Evolutionary conservation across 1,284 basidiomycete genomes (phyloP).

Genomic region (Microbotryum silenes-acaulis): DNA sequence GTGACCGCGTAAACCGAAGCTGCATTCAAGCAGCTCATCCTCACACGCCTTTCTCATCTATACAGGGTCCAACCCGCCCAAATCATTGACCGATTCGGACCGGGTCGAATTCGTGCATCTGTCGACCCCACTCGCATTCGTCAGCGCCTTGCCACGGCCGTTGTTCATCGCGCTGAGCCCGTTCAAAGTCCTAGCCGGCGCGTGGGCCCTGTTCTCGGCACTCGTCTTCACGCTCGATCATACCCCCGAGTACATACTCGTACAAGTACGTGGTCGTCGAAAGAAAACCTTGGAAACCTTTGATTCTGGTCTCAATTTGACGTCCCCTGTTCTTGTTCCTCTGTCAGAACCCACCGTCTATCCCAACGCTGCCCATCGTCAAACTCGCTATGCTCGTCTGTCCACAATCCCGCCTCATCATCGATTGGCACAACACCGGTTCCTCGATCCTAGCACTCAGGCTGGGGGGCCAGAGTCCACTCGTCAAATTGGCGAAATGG

Average conservation of each 20-base stretch:
- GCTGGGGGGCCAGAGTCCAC: constrained; percentile 56
- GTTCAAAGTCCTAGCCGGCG: constrained; percentile 67
- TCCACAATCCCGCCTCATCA: constrained; percentile 69
- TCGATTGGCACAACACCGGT: constrained; percentile 99
- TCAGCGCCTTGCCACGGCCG: constrained; percentile 50
- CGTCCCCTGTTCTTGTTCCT: constrained; percentile 12
- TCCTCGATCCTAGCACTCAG: constrained; percentile 85
- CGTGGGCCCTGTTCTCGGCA: constrained; percentile 54
- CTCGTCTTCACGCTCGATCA: constrained; percentile 56
- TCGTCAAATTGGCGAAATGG: constrained; percentile 69
- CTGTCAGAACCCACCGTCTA: constrained; percentile 83
- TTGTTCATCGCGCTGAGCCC: constrained; percentile 70
- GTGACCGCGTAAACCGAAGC: background rate
- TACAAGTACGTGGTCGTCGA: constrained; percentile 58
- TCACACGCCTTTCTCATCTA: background rate
- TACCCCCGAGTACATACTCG: constrained; percentile 76
- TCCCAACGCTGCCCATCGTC: constrained; percentile 83
- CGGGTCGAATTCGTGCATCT: constrained; percentile 61
- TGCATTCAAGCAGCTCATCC: background rate
- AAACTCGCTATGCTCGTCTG: constrained; percentile 57
- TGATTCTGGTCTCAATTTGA: background rate
- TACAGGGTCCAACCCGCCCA: constrained; percentile 64
- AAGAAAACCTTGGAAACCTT: background rate
- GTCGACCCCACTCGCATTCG: constrained; percentile 53
- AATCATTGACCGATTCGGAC: constrained; percentile 57